phyloP scores from a whole-genome alignment of 106 monocot species.

The Agapanthus africanus region DNA sequence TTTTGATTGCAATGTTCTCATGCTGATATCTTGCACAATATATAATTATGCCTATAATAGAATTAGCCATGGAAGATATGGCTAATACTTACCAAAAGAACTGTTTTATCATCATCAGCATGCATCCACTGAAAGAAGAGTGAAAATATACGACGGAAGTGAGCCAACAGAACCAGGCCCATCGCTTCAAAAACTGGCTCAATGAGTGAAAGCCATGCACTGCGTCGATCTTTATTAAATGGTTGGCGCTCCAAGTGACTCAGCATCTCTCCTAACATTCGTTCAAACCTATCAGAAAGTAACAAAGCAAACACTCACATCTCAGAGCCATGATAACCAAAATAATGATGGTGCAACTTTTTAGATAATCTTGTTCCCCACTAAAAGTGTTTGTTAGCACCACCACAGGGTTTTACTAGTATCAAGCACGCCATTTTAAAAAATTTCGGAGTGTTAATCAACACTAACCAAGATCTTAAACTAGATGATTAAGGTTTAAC shows the following conservation, averaged over 20 bases:
- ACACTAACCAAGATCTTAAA: too few species aligned
- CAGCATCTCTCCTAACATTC: conserved; percentile 79
- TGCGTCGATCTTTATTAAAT: conserved; percentile 58
- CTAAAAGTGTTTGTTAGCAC: too few species aligned
- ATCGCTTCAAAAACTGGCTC: conserved; percentile 75
- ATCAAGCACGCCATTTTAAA: too few species aligned
- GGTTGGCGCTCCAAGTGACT: conserved; percentile 89
- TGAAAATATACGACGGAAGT: conserved; percentile 73
- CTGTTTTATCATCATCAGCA: conserved; percentile 78
- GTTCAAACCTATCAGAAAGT: conserved; percentile 55
- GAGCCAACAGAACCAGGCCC: conserved; percentile 83
- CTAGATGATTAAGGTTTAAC: too few species aligned
- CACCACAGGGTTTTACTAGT: too few species aligned
- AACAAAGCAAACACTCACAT: neutral
- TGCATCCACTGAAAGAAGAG: conserved; percentile 95
- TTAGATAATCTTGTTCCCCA: too few species aligned
- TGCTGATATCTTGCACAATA: neutral
- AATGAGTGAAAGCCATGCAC: conserved; percentile 71
- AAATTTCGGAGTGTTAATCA: too few species aligned
- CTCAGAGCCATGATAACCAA: neutral
- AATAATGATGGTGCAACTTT: too few species aligned
- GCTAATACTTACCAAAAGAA: conserved; percentile 51
- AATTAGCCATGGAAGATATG: neutral
- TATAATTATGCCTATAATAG: neutral
- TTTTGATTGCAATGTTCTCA: neutral